Evolutionary conservation across 2,329 filamentous ascomycete species (phyloP).

Genomic region (Fusarium sp.): DNA sequence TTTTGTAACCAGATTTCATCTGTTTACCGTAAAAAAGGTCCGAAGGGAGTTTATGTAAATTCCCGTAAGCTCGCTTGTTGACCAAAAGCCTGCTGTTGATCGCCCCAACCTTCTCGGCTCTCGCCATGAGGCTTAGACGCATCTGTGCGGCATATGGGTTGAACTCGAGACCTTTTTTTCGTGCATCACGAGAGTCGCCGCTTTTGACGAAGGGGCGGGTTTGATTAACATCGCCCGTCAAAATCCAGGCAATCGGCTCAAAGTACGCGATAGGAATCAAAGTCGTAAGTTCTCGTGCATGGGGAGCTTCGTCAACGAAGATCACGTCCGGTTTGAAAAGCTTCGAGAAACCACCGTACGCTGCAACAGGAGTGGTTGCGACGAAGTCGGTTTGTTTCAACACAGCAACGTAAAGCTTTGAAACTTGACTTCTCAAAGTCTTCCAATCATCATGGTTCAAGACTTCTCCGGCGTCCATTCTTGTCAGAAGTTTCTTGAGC

Average conservation of each 20-base stretch:
- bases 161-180: conserved; percentile 41
- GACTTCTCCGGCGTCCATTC: conserved; percentile 49
- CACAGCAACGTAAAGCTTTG: conserved; percentile 57
- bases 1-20: conserved; percentile 55
- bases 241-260: conserved; percentile 60
- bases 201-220: conserved; percentile 60
- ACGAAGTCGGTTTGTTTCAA: conserved; percentile 60
- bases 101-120: conserved; percentile 53
- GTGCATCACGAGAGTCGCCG: conserved; percentile 30
- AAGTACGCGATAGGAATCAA: conserved; percentile 62
- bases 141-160: conserved; percentile 55
- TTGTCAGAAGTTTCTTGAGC: conserved; percentile 56
- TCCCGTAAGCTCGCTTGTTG: conserved; percentile 57
- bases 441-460: conserved; percentile 50
- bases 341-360: conserved; percentile 55
- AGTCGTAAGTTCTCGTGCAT: conserved; percentile 62
- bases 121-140: conserved; percentile 57
- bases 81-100: conserved; percentile 54
- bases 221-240: conserved; percentile 63
- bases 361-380: conserved; percentile 63
- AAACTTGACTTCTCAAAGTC: conserved; percentile 52
- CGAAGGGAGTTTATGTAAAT: conserved; percentile 60
- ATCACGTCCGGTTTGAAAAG: conserved; percentile 86
- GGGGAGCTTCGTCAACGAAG: conserved; percentile 81
- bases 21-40: conserved; percentile 58